These are phyloP conservation scores for Stagonosporopsis rhizophila DNA, from an alignment of 2,329 filamentous ascomycete species.

Conservation along the genomic window DNA sequence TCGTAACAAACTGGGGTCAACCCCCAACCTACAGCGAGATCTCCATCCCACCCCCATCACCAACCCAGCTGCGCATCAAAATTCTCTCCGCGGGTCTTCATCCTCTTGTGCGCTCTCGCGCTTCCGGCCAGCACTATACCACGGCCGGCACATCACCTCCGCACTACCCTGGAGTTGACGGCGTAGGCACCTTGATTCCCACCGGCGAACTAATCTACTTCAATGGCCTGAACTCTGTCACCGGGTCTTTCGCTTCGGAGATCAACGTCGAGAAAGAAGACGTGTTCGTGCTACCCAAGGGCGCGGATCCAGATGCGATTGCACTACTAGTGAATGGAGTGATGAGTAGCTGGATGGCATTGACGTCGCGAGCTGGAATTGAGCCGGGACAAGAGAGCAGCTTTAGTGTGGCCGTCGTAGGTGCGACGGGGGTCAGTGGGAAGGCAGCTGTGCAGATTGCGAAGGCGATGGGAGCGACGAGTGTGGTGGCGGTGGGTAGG, in stretches of 20 bases:
- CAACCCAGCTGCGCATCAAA: conserved; percentile 57
- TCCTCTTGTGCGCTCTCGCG: conserved; percentile 61
- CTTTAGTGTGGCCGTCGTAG: conserved; percentile 61
- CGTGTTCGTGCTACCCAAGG: no score
- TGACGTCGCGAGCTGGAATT: conserved; percentile 53
- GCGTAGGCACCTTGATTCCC: conserved; percentile 56
- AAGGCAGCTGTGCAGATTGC: conserved; percentile 59
- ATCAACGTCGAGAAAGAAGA: conserved; percentile 56
- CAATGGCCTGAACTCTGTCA: conserved; percentile 46
- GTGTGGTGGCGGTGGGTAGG: conserved; percentile 61
- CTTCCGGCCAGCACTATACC: conserved; percentile 63
- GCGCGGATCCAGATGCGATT: conserved; percentile 58
- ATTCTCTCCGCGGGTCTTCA: conserved; percentile 62
- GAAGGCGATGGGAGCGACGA: conserved; percentile 57
- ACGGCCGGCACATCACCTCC: conserved; percentile 57
- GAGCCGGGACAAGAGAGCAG: conserved; percentile 43
- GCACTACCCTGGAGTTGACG: conserved; percentile 62
- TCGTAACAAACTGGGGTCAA: conserved; percentile 49
- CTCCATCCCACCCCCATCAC: conserved; percentile 48
- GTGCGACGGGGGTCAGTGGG: conserved; percentile 62
- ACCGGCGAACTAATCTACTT: conserved; percentile 62
- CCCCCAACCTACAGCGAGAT: conserved; percentile 43
- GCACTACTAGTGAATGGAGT: conserved; percentile 64
- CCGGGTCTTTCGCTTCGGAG: conserved; percentile 57
- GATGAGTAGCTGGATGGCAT: conserved; percentile 65